These are phyloP conservation scores for Paxillus ammoniavirescens DNA, from an alignment of 768 basidiomycete species.

Conservation along the genomic window DNA sequence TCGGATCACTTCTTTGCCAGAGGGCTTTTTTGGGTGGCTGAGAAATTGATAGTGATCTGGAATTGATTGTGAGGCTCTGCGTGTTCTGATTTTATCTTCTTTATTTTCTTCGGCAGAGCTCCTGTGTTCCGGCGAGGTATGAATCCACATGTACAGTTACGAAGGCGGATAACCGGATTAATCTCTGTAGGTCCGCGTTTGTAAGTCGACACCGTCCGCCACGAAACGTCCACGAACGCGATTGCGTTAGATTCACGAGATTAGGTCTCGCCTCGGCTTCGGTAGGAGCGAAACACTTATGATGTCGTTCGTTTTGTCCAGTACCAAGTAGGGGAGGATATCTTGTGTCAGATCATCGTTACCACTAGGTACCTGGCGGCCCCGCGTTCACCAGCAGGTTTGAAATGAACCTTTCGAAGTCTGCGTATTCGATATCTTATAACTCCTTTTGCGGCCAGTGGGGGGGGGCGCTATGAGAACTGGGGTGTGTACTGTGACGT, in stretches of 20 bases:
- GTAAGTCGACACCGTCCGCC: too few species aligned
- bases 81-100: not conserved
- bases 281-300: too few species aligned
- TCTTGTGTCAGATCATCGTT: not conserved
- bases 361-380: not conserved
- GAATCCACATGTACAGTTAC: not conserved
- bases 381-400: not conserved
- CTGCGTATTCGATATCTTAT: not conserved
- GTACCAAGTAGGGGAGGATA: not conserved
- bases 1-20: too few species aligned
- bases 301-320: not conserved
- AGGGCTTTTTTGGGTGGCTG: too few species aligned
- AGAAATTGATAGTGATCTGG: too few species aligned
- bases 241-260: not conserved
- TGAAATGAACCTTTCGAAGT: not conserved
- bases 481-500: too few species aligned
- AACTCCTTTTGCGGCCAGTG: not conserved
- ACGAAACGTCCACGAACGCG: too few species aligned
- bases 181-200: too few species aligned
- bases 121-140: not conserved
- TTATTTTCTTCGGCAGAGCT: not conserved
- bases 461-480: not conserved
- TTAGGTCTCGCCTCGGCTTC: too few species aligned
- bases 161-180: too few species aligned
- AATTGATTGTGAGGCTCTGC: too few species aligned